These are phyloP conservation scores for Mycena alexandri DNA, from an alignment of 768 basidiomycete genomes.

Conservation along the genomic window DNA sequence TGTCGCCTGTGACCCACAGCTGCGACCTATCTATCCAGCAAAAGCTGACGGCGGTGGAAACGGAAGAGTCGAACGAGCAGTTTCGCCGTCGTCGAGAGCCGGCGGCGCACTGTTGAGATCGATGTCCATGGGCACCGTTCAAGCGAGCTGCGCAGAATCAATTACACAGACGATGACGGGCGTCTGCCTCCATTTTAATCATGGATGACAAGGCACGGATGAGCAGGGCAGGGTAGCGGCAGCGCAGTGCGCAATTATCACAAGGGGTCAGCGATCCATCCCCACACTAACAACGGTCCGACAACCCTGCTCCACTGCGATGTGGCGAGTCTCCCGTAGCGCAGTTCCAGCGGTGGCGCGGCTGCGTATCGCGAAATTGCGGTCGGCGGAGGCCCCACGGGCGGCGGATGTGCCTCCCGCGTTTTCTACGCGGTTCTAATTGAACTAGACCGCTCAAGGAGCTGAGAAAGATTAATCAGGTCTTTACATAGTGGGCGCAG, in stretches of 20 bases:
- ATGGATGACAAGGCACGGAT: constrained; percentile 30
- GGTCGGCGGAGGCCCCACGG: constrained; percentile 43
- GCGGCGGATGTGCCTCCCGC: constrained; percentile 59
- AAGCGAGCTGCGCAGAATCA: background rate
- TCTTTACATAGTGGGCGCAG: constrained; percentile 13
- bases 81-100: too few species aligned
- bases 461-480: constrained; percentile 55
- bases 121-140: background rate
- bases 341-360: constrained; percentile 53
- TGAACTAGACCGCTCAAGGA: constrained; percentile 71
- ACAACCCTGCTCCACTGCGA: constrained; percentile 83
- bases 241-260: constrained; percentile 10
- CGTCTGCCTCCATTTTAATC: constrained; percentile 30
- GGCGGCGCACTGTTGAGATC: too few species aligned
- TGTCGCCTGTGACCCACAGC: too few species aligned
- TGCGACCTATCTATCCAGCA: too few species aligned
- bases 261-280: constrained; percentile 56
- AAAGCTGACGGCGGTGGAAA: too few species aligned
- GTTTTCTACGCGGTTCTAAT: constrained; percentile 85
- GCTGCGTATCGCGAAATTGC: constrained; percentile 44
- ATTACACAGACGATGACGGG: too few species aligned
- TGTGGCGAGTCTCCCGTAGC: constrained; percentile 74
- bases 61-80: too few species aligned
- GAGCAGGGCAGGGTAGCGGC: constrained; percentile 17
- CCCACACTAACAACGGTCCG: constrained; percentile 74